Evolutionary conservation across 306 rosid genomes (phyloP), one percentile per base, ranked within the genome.

Genomic region (Lotus japonicus): DNA sequence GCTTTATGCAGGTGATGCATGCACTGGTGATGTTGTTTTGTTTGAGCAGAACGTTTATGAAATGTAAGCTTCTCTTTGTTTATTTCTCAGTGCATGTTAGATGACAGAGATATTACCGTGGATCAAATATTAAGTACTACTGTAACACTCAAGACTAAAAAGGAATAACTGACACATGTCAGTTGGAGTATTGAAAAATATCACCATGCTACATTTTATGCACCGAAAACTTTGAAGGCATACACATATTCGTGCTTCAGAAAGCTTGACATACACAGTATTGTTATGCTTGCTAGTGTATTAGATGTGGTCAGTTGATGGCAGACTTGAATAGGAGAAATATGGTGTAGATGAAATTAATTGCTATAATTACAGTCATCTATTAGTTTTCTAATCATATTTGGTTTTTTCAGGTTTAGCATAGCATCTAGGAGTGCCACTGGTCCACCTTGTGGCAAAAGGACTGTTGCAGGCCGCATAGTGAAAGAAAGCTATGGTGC

Each of bases 401-500:
- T 45, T 76, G 62, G 18, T 28, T 77, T 74, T 72, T 59, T 58
- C 84, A 89, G 96, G 95, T 92, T 81, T 81, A 87, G 74, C 73
- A 23, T 87, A 36, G 92, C 82, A 66, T 92, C 96, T 11, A 76
- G 95, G 60, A 83, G 95, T 75, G 89, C 84, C 43, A 65, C 51
- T 64, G 97, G 91, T 51, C 91, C 91, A 65, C 83, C 97, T 6
- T 83, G 88, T 58, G 92, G 97, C 66, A 85, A 78, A 82, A 86
- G 97, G 70, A 77, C 28, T 51, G 87, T 90, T 58, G 97, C 88
- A 19, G 98, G 98, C 18, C 94, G 90, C 45, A 81, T 92, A 70
- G 90, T 92, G 79, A 89, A 90, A 75, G 97, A 94, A 79, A 90
- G 94, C 77, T 88, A 94, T 71, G 98, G 96, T 12, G 82, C 89